phyloP scores from a whole-genome alignment of 1,284 basidiomycete species.

The Ustilago xerochloae region DNA sequence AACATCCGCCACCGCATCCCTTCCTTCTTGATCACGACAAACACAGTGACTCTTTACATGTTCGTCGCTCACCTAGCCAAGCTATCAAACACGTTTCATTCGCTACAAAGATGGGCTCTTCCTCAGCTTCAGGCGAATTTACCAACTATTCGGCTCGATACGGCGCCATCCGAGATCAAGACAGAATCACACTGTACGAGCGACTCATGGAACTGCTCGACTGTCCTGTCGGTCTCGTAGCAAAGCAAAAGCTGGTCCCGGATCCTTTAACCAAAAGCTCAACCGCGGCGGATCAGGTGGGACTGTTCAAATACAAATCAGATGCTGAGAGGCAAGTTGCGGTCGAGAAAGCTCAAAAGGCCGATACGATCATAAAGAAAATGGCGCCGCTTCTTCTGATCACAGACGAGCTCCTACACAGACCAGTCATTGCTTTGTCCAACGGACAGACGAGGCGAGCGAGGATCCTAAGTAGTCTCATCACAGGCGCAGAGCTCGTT shows the following conservation, averaged over 20 bases:
- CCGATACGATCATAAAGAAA: constrained; percentile 33
- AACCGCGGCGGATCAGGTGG: constrained; percentile 16
- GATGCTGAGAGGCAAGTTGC: constrained; percentile 8
- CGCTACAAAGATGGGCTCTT: constrained; percentile 34
- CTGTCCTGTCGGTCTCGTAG: constrained; percentile 53
- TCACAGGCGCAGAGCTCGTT: constrained; percentile 75
- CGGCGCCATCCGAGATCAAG: constrained; percentile 63
- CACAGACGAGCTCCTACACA: constrained; percentile 48
- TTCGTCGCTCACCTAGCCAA: neutral
- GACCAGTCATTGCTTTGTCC: constrained; percentile 74
- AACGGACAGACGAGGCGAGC: constrained; percentile 93
- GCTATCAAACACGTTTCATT: constrained; percentile 60
- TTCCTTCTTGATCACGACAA: constrained; percentile 27
- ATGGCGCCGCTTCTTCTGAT: constrained; percentile 55
- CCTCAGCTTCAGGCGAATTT: constrained; percentile 43
- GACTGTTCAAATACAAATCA: constrained; percentile 52
- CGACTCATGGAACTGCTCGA: constrained; percentile 56
- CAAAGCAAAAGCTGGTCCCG: constrained; percentile 44
- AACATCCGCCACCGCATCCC: constrained; percentile 33
- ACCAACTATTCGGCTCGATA: constrained; percentile 62
- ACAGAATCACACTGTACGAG: constrained; percentile 62
- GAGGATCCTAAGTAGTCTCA: constrained; percentile 81
- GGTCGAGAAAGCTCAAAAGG: constrained; percentile 12
- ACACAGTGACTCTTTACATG: no score
- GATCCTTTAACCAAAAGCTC: constrained; percentile 50